phyloP scores from a whole-genome alignment of 164 flowering plant species.

The Taxillus chinensis region DNA sequence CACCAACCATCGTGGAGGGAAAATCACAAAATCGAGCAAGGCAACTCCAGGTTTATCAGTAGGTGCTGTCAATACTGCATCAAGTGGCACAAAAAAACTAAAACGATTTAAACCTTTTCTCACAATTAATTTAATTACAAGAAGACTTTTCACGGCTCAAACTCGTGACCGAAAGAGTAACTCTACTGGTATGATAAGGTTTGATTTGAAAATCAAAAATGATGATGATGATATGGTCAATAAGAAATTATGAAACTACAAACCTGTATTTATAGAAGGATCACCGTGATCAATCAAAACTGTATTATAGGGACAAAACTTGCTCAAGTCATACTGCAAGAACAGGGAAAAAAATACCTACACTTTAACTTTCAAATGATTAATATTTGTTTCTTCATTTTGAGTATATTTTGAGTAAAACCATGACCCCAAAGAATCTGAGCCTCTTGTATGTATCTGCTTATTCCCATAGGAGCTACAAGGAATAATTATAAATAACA shows the following conservation, averaged over 20 bases:
- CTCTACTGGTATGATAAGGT: no score
- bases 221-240: no score
- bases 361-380: background rate
- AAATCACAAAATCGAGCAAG: slow-evolving; percentile 91
- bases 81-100: slow-evolving; percentile 5
- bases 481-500: background rate
- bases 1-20: slow-evolving; percentile 94
- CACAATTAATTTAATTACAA: no score
- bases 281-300: slow-evolving; percentile 85
- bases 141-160: no score
- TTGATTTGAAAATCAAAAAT: no score
- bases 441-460: background rate
- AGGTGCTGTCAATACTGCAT: slow-evolving; percentile 86
- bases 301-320: slow-evolving; percentile 88
- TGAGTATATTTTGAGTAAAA: background rate
- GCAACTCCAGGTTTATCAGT: slow-evolving; percentile 95
- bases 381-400: background rate
- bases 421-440: background rate
- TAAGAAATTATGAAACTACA: background rate
- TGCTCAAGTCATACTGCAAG: slow-evolving; percentile 81
- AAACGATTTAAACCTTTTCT: background rate
- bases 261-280: slow-evolving; percentile 94
- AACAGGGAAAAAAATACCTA: background rate
- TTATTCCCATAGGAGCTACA: background rate
- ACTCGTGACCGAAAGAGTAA: no score